phyloP scores from a whole-genome alignment of 1,284 basidiomycete genomes.

The Naganishia sp. region DNA sequence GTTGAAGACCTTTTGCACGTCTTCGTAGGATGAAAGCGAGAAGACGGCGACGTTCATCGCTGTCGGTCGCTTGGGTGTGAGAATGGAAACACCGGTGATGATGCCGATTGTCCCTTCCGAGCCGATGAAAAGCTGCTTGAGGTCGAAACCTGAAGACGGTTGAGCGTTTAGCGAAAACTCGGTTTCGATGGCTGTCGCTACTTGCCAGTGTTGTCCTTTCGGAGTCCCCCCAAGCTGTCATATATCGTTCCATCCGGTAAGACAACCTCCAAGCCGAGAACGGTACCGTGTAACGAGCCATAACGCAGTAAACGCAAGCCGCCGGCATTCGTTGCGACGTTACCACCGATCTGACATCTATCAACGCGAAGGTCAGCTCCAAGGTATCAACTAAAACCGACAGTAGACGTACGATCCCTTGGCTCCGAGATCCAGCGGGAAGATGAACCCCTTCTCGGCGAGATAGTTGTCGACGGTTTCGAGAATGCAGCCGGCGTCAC shows the following conservation, averaged over 20 bases:
- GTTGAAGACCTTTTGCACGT: conserved; percentile 60
- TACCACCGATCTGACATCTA: conserved; percentile 92
- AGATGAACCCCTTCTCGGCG: conserved; percentile 85
- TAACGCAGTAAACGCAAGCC: conserved; percentile 91
- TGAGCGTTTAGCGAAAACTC: conserved; percentile 1
- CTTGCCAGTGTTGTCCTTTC: conserved; percentile 97
- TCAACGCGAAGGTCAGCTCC: conserved; percentile 51
- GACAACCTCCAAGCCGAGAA: conserved; percentile 96
- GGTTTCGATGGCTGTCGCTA: conserved; percentile 5
- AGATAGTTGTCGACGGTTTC: conserved; percentile 86
- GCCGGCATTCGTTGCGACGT: conserved; percentile 96
- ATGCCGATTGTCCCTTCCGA: conserved; percentile 95
- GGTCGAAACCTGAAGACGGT: conserved; percentile 75
- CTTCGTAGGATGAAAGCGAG: conserved; percentile 59
- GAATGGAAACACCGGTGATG: conserved; percentile 91
- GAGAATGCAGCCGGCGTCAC: conserved; percentile 90
- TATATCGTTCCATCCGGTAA: conserved; percentile 95
- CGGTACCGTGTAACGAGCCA: conserved; percentile 91
- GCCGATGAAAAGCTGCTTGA: conserved; percentile 98
- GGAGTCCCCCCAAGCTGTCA: conserved; percentile 72
- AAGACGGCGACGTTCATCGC: conserved; percentile 62
- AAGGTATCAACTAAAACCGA: conserved; percentile 48
- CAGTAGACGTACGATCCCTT: conserved; percentile 71
- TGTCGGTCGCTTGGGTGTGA: conserved; percentile 85
- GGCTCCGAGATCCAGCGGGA: conserved; percentile 96